Percentiles rank a stretch among this genome's conserved stretches.
These are phyloP conservation scores for Rugonectria rugulosa DNA, from an alignment of 2,329 filamentous ascomycete species.

Conservation along the genomic window DNA sequence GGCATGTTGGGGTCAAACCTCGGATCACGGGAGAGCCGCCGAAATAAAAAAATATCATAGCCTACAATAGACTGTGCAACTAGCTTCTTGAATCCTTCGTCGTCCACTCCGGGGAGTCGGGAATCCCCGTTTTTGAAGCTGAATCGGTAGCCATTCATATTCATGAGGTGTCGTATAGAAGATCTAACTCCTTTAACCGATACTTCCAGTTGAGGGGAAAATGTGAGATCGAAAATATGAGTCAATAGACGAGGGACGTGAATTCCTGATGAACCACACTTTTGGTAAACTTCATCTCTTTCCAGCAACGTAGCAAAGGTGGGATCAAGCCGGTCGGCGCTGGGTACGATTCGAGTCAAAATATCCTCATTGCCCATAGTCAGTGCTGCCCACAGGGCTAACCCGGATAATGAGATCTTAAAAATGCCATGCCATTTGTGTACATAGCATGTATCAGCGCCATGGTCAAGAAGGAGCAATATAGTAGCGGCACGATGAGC, in stretches of 20 bases:
- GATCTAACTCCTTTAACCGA: constrained; percentile 21
- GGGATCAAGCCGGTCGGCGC: constrained; percentile 26
- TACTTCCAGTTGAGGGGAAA: not conserved
- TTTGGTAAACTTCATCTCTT: no score
- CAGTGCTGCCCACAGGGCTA: constrained; percentile 40
- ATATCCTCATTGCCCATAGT: constrained; percentile 34
- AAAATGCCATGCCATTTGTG: constrained; percentile 29
- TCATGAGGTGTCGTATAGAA: constrained; percentile 26
- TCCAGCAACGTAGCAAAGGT: constrained; percentile 28
- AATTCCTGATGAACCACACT: constrained; percentile 20
- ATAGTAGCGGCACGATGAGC: constrained; percentile 30
- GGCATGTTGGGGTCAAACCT: constrained; percentile 42
- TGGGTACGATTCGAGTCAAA: constrained; percentile 30
- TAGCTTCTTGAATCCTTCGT: constrained; percentile 30
- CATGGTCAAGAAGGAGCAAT: constrained; percentile 32
- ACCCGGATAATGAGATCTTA: constrained; percentile 29
- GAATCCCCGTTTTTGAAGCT: constrained; percentile 3
- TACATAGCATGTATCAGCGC: constrained; percentile 26
- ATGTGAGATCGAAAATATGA: constrained; percentile 36
- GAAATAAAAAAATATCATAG: constrained; percentile 32
- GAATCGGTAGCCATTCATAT: constrained; percentile 23
- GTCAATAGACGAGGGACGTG: constrained; percentile 31
- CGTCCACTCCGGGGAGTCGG: constrained; percentile 22
- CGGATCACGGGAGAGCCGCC: constrained; percentile 39
- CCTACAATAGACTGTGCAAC: constrained; percentile 39